Base-by-base conservation (phyloP, 2,329 filamentous ascomycete genomes). In the Penicillium concentricum region DNA sequence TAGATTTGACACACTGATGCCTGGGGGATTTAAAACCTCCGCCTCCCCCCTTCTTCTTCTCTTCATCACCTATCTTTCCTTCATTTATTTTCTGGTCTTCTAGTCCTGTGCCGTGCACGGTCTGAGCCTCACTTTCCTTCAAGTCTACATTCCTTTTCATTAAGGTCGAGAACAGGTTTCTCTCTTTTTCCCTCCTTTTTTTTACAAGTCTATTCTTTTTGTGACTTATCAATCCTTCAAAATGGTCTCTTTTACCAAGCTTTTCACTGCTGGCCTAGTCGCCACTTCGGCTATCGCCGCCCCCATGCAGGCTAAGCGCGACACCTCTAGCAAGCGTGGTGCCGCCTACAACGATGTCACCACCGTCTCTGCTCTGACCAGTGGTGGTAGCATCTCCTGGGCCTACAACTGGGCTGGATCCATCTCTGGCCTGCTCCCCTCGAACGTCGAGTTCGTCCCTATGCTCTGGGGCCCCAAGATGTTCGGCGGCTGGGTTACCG, bases 321-420 rank as follows among this genome's bases (percentile, higher is more conserved):
- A 46, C 46, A 35, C 57, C 26, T 35, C 30, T n/a, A 55, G 56
- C 63, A 71, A 72, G 64, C 68, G 70, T 37, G 70, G 70, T 26
- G 69, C 70, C 15, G 65, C 69, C 53, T 80, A 79, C 72, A 79
- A 78, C 60, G 66, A 74, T 37, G 64, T 68, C 37, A 59, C 62
- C 22, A 61, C 71, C 35, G 67, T 75, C 12, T n/a, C 61, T 26
- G 51, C 70, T 15, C 74, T 80, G 50, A 49, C 62, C 50, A 60
- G 57, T 45, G 64, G 59, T 45, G 66, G 63, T 26, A 42, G 59
- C 22, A 65, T 76, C 50, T 68, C 69, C 39, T 80, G 78, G 78
- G 74, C 73, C 35, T 79, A 79, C 68, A 76, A 80, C 68, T 80
- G 78, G 78, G 76, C 68, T 44, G 57, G 66, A 44, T 58, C 58